These are phyloP conservation scores for Sphagnum contortum DNA, from an alignment of 225 moss, liverwort and hornwort species.

Conservation along the genomic window DNA sequence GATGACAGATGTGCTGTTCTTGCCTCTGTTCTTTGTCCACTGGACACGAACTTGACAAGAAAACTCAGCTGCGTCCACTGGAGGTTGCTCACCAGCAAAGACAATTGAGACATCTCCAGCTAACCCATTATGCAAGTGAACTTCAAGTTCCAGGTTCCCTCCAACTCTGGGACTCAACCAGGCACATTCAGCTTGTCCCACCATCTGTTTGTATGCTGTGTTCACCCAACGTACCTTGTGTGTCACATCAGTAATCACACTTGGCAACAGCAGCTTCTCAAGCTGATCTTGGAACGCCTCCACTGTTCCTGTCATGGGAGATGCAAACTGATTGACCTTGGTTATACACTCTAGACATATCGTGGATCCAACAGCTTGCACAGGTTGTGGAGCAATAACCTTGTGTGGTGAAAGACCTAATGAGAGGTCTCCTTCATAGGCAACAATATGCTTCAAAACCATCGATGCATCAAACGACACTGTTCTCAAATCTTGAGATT, in stretches of 20 bases:
- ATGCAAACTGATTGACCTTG: constrained; percentile 7
- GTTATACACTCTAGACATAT: constrained; percentile 29
- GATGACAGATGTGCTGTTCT: constrained; percentile 31
- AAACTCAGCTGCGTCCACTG: constrained; percentile 18
- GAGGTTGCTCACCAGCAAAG: constrained; percentile 25
- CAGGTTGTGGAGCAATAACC: constrained; percentile 43
- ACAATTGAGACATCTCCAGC: constrained; percentile 40
- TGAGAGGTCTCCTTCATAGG: constrained; percentile 2
- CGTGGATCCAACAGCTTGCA: constrained; percentile 51
- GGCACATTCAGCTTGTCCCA: constrained; percentile 53
- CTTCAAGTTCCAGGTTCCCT: constrained; percentile 10
- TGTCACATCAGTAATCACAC: constrained; percentile 39
- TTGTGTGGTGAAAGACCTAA: constrained; percentile 12
- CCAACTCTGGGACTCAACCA: constrained; percentile 41
- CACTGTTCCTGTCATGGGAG: constrained; percentile 18
- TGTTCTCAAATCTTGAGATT: not conserved
- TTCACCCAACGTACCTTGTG: constrained; percentile 58
- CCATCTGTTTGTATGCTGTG: constrained; percentile 43
- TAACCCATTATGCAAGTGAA: constrained; percentile 21
- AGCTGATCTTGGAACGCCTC: constrained; percentile 37
- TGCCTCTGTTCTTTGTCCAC: constrained; percentile 38
- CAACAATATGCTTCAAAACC: not conserved
- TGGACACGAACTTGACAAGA: constrained; percentile 37
- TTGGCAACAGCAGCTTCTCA: constrained; percentile 29
- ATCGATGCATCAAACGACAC: not conserved